phyloP scores from a whole-genome alignment of 208 protist genomes.

The Leishmania major region DNA sequence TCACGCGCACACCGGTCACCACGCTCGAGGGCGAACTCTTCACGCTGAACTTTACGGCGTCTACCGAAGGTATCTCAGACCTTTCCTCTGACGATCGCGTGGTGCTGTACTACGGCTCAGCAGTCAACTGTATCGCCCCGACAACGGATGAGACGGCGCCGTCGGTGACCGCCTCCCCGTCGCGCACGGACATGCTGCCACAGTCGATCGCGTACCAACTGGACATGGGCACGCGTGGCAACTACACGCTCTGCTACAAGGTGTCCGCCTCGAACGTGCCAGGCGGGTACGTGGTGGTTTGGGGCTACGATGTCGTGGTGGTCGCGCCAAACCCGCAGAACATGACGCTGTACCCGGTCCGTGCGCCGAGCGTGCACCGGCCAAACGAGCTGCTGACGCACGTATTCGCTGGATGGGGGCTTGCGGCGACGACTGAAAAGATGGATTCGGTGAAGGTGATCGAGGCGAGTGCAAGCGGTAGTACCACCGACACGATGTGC shows the following conservation, averaged over 20 bases:
- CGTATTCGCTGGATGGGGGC: constrained; percentile 81
- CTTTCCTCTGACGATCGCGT: constrained; percentile 55
- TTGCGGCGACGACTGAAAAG: constrained; percentile 42
- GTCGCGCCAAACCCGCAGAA: constrained; percentile 61
- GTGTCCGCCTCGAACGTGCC: constrained; percentile 26
- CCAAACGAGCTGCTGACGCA: constrained; percentile 57
- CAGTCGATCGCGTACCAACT: constrained; percentile 68
- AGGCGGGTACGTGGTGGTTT: constrained; percentile 51
- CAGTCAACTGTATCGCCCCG: constrained; percentile 55
- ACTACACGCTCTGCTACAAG: constrained; percentile 78
- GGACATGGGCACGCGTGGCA: constrained; percentile 62
- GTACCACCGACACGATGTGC: constrained; percentile 33
- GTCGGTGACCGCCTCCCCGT: constrained; percentile 51
- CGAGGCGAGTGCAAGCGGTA: constrained; percentile 16
- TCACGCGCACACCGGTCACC: constrained; percentile 52
- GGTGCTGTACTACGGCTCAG: constrained; percentile 59
- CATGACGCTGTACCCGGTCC: constrained; percentile 41
- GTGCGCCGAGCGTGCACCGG: constrained; percentile 6
- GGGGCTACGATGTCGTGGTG: constrained; percentile 71
- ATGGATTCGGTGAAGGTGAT: constrained; percentile 68
- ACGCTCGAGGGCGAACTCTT: constrained; percentile 84
- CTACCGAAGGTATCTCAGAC: constrained; percentile 9
- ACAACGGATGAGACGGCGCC: constrained; percentile 30
- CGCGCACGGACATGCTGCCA: constrained; percentile 65
- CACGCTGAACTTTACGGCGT: constrained; percentile 72